These are phyloP conservation scores for Alliaria petiolata DNA, from an alignment of 345 rosid genomes.

Conservation along the genomic window DNA sequence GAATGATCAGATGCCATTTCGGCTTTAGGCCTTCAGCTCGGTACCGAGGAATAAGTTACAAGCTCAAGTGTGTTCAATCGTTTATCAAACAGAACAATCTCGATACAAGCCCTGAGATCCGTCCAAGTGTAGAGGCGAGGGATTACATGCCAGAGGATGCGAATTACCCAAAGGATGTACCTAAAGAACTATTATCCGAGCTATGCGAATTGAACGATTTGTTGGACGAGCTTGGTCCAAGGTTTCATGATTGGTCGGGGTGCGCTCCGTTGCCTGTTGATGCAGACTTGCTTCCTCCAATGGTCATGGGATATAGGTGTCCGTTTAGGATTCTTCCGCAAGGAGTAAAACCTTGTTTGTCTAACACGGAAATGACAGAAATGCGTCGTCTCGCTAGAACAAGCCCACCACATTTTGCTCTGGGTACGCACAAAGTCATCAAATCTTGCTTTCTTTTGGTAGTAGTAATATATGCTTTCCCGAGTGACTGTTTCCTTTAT, in stretches of 20 bases:
- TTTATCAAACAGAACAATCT: slow-evolving; percentile 42
- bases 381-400: slow-evolving; percentile 70
- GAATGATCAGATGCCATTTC: too few relatives aligned
- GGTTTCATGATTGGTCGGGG: slow-evolving; percentile 89
- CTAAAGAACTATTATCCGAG: slow-evolving; percentile 54
- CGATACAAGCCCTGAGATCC: slow-evolving; percentile 13
- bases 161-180: slow-evolving; percentile 43
- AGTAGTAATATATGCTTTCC: slow-evolving; percentile 7
- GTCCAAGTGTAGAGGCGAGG: not conserved
- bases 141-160: slow-evolving; percentile 36
- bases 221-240: slow-evolving; percentile 82
- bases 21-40: too few relatives aligned
- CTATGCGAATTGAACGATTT: slow-evolving; percentile 55
- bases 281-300: slow-evolving; percentile 81
- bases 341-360: slow-evolving; percentile 56
- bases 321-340: slow-evolving; percentile 77
- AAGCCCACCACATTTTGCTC: slow-evolving; percentile 82
- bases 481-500: slow-evolving; percentile 3
- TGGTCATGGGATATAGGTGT: slow-evolving; percentile 58
- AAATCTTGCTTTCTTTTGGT: not conserved
- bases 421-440: slow-evolving; percentile 44
- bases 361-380: slow-evolving; percentile 55
- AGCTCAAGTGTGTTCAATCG: slow-evolving; percentile 63
- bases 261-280: slow-evolving; percentile 89
- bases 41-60: slow-evolving; percentile 79